phyloP scores from a whole-genome alignment of 1,284 basidiomycete genomes.

The Cutaneotrichosporon sp. region DNA sequence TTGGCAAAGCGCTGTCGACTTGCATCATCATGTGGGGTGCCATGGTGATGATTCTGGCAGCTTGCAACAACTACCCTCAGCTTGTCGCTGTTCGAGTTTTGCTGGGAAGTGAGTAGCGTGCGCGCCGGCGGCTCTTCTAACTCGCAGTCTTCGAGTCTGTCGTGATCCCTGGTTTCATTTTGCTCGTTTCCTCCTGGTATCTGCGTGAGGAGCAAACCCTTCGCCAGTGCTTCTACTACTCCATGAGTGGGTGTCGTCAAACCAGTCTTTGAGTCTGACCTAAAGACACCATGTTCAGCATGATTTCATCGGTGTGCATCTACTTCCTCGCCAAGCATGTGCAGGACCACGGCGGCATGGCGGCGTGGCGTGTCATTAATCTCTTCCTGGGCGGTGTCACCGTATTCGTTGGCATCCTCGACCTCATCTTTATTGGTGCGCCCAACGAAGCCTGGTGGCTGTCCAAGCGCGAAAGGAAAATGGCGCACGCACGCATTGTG shows the following conservation, averaged over 20 bases:
- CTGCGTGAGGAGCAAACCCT: conserved; percentile 24
- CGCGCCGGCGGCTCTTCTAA: conserved; percentile 10
- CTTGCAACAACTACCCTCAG: conserved; percentile 25
- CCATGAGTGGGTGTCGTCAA: conserved; percentile 20
- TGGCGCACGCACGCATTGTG: conserved; percentile 20
- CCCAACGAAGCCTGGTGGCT: conserved; percentile 26
- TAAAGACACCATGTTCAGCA: conserved; percentile 7
- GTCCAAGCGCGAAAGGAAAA: conserved; percentile 14
- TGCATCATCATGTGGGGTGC: conserved; percentile 21
- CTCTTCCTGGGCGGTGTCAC: conserved; percentile 28
- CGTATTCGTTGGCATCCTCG: conserved; percentile 15
- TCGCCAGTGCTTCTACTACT: conserved; percentile 21
- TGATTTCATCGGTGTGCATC: conserved; percentile 12
- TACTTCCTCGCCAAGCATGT: conserved; percentile 23
- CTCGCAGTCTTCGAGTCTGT: conserved; percentile 7
- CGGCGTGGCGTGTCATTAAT: conserved; percentile 29
- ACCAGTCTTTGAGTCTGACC: no score
- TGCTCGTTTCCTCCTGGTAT: conserved; percentile 33
- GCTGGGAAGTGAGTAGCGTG: conserved; percentile 14
- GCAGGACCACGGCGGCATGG: conserved; percentile 13
- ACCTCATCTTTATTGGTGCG: conserved; percentile 23
- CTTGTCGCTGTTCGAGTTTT: conserved; percentile 23
- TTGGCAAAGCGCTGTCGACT: conserved; percentile 19
- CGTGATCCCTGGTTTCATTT: conserved; percentile 19
- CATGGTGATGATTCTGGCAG: conserved; percentile 21